Evolutionary conservation across 345 rosid genomes (phyloP).

Genomic region (Eucalyptus cloeziana): DNA sequence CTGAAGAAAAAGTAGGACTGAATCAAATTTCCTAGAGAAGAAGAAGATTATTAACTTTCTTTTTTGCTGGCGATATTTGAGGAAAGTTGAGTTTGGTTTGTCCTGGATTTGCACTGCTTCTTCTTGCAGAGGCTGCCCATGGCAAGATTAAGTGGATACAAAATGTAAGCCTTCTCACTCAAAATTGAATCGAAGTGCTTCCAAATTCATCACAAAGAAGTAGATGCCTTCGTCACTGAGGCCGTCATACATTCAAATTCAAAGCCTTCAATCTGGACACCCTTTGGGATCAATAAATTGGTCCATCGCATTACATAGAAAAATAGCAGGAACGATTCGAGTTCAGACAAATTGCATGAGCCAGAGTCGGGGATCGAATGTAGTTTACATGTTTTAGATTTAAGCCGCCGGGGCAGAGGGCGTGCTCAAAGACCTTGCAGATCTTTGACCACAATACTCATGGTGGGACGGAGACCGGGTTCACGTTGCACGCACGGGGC

Average conservation of each 20-base stretch:
- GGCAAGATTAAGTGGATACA: background rate
- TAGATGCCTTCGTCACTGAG: background rate
- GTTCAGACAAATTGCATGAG: background rate
- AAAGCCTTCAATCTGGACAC: background rate
- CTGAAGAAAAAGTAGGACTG: no score
- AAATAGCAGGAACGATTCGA: accelerated
- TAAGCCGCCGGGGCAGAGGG: background rate
- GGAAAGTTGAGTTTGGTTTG: background rate
- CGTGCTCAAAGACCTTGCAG: background rate
- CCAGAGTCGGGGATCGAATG: background rate
- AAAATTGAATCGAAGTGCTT: background rate
- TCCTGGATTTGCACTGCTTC: background rate
- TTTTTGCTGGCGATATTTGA: background rate
- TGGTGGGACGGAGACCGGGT: background rate
- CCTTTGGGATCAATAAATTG: background rate
- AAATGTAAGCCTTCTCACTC: background rate
- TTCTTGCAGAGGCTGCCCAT: background rate
- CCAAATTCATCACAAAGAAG: background rate
- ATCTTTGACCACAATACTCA: background rate
- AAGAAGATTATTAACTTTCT: background rate
- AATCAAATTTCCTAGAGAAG: no score
- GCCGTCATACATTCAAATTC: background rate
- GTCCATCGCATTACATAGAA: background rate
- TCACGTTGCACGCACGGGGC: background rate
- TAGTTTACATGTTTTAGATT: background rate